Evolutionary conservation across 805 yeast genomes (phyloP).

Genomic region (Kodamaea leandrae): DNA sequence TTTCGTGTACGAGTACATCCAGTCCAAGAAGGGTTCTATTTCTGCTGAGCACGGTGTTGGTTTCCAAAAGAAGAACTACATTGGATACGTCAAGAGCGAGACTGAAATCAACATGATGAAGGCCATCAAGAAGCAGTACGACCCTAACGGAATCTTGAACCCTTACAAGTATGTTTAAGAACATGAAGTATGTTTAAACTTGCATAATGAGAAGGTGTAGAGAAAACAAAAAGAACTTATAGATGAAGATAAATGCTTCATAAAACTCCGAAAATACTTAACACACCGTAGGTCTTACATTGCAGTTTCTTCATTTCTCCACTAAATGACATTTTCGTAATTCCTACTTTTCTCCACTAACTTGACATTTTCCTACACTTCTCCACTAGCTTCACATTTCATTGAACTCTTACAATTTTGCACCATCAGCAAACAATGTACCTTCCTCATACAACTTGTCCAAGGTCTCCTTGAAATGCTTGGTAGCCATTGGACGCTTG

Average conservation of each 20-base stretch:
- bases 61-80: constrained; percentile 89
- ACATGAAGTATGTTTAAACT: no score
- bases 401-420: constrained; percentile 1
- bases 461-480: constrained; percentile 26
- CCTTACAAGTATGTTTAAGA: constrained; percentile 86
- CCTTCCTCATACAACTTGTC: constrained; percentile 38
- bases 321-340: no score
- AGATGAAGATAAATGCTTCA: no score
- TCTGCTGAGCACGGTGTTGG: constrained; percentile 98
- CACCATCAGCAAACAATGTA: constrained; percentile 16
- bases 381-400: no score
- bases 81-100: constrained; percentile 78
- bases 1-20: constrained; percentile 89
- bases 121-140: constrained; percentile 74
- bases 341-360: no score
- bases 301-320: no score
- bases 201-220: no score
- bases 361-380: no score
- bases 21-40: constrained; percentile 73
- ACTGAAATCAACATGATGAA: constrained; percentile 73
- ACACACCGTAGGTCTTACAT: no score
- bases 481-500: constrained; percentile 40
- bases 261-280: no score
- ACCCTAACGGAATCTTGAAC: constrained; percentile 88
- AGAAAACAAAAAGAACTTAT: no score